These are phyloP conservation scores for Senecio squalidus DNA, from an alignment of 140 eudicot species.

Conservation along the genomic window DNA sequence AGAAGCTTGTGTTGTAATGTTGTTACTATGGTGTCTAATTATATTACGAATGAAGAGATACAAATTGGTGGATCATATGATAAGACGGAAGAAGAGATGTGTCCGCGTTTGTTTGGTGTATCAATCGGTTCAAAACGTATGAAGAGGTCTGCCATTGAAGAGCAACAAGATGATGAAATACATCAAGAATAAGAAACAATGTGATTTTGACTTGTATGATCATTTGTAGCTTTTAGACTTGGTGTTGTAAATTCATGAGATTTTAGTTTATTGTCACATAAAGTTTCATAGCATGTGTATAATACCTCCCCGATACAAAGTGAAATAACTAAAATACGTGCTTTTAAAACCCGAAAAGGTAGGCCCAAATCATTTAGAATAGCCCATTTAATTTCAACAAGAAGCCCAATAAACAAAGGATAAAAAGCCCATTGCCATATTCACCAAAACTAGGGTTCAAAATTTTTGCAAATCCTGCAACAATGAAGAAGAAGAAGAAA, in stretches of 20 bases:
- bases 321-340: too few relatives aligned
- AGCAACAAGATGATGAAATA: constrained; percentile 13
- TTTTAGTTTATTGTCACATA: too few relatives aligned
- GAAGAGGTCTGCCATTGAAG: constrained; percentile 21
- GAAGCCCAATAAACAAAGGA: too few relatives aligned
- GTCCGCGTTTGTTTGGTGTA: constrained; percentile 67
- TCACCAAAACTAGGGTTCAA: constrained; percentile 17
- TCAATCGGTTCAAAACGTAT: constrained; percentile 54
- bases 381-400: too few relatives aligned
- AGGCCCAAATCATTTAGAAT: too few relatives aligned
- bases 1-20: constrained; percentile 49
- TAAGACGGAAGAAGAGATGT: constrained; percentile 17
- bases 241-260: too few relatives aligned
- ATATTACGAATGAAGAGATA: constrained; percentile 19
- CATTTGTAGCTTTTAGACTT: too few relatives aligned
- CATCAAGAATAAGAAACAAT: too few relatives aligned
- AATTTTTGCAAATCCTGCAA: neutral
- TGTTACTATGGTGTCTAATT: constrained; percentile 48
- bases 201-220: too few relatives aligned
- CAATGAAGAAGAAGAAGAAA: constrained; percentile 24
- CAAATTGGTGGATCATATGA: constrained; percentile 12
- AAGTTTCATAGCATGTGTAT: too few relatives aligned
- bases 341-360: too few relatives aligned
- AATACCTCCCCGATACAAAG: too few relatives aligned
- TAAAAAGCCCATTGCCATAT: neutral